Percentiles rank a stretch among this genome's conserved stretches.
phyloP scores from a whole-genome alignment of 306 rosid species.

The Corylus heterophylla region DNA sequence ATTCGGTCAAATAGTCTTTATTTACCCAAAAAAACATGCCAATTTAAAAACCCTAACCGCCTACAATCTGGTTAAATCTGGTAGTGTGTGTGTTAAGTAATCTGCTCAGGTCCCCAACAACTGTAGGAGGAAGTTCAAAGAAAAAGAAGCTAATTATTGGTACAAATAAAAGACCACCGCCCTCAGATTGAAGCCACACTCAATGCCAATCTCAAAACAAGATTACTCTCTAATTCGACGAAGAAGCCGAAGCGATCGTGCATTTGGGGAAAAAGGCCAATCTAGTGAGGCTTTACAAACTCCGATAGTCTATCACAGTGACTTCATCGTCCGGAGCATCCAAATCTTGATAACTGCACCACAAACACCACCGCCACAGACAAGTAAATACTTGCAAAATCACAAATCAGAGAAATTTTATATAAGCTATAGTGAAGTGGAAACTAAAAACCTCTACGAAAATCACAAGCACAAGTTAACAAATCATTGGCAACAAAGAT shows the following conservation, averaged over 20 bases:
- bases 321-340: conserved; percentile 98
- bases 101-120: conserved; percentile 1
- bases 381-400: background rate
- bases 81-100: conserved; percentile 6
- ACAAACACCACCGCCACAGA: conserved; percentile 22
- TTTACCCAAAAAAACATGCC: conserved; percentile 6
- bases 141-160: conserved; percentile 3
- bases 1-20: background rate
- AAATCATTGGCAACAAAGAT: background rate
- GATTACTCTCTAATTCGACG: conserved; percentile 14
- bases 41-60: conserved; percentile 22
- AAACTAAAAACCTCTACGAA: background rate
- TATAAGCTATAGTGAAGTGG: background rate
- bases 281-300: conserved; percentile 54
- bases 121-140: background rate
- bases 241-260: conserved; percentile 10
- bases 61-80: conserved; percentile 1
- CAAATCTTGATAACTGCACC: conserved; percentile 90
- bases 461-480: background rate
- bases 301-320: conserved; percentile 95
- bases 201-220: conserved; percentile 11
- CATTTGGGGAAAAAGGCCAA: conserved; percentile 8
- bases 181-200: background rate
- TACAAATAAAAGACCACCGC: conserved; percentile 11
- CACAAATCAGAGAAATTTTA: background rate